A percentile compares a stretch with the other conserved stretches of the same genome.
Conservation (phyloP, 306 rosid species). For the Dalbergia cultrata region DNA sequence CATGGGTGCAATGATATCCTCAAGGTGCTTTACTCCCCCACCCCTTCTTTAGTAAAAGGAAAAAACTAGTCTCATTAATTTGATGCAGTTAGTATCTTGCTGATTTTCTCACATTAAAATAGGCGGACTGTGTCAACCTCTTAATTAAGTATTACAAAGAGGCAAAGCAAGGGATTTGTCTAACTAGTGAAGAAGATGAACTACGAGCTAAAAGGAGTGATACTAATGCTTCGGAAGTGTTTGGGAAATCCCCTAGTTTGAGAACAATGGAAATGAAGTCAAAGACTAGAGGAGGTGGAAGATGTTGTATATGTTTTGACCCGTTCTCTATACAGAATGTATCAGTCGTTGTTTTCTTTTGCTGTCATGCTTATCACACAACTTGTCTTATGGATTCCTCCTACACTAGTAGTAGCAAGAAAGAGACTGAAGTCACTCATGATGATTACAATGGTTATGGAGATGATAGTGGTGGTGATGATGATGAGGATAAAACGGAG, state of each 20-base stretch:
- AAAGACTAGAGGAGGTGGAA: constrained; percentile 88
- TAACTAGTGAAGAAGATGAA: constrained; percentile 81
- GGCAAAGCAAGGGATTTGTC: constrained; percentile 85
- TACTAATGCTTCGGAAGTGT: constrained; percentile 56
- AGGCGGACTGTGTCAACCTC: constrained; percentile 95
- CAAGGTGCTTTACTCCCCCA: constrained; percentile 64
- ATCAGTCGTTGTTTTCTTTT: constrained; percentile 85
- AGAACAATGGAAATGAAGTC: constrained; percentile 72
- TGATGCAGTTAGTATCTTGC: constrained; percentile 27
- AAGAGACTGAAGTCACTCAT: constrained; percentile 48
- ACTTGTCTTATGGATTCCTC: constrained; percentile 87
- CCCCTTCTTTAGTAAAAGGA: not conserved
- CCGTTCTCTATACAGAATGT: constrained; percentile 84
- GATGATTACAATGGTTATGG: constrained; percentile 58
- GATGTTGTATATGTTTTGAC: constrained; percentile 98
- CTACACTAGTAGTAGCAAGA: constrained; percentile 51
- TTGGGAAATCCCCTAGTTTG: constrained; percentile 62
- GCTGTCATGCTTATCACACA: constrained; percentile 66
- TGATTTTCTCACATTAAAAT: constrained; percentile 50
- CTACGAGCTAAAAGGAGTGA: constrained; percentile 65
- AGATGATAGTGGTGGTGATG: constrained; percentile 50
- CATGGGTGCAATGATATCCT: constrained; percentile 98
- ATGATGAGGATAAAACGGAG: constrained; percentile 49
- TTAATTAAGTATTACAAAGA: constrained; percentile 87
- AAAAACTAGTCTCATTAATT: constrained; percentile 30